A percentile compares a stretch with the other conserved stretches of the same genome.
These are phyloP conservation scores for Caryopteris hybrid DNA, from an alignment of 305 asterid species.

Conservation along the genomic window DNA sequence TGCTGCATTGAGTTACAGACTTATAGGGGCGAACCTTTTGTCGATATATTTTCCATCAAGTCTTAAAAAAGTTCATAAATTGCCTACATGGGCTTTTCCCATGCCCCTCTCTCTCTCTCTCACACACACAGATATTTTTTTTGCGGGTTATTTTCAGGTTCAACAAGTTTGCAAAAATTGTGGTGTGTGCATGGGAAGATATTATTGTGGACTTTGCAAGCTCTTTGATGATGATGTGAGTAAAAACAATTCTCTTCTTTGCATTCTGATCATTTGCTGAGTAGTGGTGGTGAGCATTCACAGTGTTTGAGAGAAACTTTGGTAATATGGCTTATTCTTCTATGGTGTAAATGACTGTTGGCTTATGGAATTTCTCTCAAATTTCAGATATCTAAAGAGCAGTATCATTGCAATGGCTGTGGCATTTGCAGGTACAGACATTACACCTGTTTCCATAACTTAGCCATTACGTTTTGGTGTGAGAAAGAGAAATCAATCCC, in stretches of 20 bases:
- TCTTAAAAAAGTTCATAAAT: too few species aligned
- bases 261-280: not conserved
- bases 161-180: slow-evolving; percentile 69
- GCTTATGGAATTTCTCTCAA: not conserved
- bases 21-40: too few species aligned
- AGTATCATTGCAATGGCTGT: slow-evolving; percentile 78
- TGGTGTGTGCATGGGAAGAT: slow-evolving; percentile 82
- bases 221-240: slow-evolving; percentile 88
- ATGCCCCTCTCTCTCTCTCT: not conserved
- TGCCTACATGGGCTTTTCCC: too few species aligned
- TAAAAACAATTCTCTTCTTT: slow-evolving; percentile 18
- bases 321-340: not conserved
- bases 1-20: too few species aligned
- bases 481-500: not conserved
- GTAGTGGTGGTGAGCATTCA: not conserved
- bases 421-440: slow-evolving; percentile 90
- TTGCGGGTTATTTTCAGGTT: slow-evolving; percentile 37
- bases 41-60: too few species aligned
- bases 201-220: slow-evolving; percentile 76
- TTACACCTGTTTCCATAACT: too few species aligned
- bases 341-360: too few species aligned
- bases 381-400: slow-evolving; percentile 66
- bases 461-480: too few species aligned
- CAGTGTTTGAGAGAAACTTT: not conserved
- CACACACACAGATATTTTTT: not conserved